Evolutionary conservation across 495 filamentous ascomycete species (phyloP).

Genomic region (Tuber calosporum): DNA sequence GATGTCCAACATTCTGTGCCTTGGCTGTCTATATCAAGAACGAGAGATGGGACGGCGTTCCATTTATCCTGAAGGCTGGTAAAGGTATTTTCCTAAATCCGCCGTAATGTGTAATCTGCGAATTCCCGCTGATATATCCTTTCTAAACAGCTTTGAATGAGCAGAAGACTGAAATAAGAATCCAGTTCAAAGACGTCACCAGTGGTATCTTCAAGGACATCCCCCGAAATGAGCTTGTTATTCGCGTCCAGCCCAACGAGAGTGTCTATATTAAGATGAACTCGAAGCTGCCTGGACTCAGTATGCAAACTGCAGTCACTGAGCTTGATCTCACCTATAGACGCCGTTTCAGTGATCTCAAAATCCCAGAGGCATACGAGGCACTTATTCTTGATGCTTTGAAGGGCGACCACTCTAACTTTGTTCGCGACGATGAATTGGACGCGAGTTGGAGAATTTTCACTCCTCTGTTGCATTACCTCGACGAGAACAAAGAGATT

Average conservation of each 20-base stretch:
- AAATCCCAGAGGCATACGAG: conserved; percentile 99
- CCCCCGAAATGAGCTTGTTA: conserved; percentile 97
- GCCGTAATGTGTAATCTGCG: background rate
- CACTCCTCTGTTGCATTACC: conserved; percentile 91
- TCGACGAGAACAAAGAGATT: conserved; percentile 98
- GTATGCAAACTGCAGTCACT: conserved; percentile 99
- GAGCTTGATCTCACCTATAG: conserved; percentile 98
- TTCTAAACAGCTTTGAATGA: conserved; percentile 71
- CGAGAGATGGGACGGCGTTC: conserved; percentile 98
- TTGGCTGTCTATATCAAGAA: conserved; percentile 99
- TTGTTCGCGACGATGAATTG: conserved; percentile 96
- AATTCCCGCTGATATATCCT: conserved; percentile 11
- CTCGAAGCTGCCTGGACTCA: conserved; percentile 95
- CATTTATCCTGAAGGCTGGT: conserved; percentile 98
- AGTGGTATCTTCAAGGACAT: conserved; percentile 99
- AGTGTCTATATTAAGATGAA: conserved; percentile 99
- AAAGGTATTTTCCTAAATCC: conserved; percentile 55
- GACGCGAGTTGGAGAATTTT: conserved; percentile 99
- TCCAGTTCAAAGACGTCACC: conserved; percentile 98
- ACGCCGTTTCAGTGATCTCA: conserved; percentile 95
- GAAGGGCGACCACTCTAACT: conserved; percentile 99
- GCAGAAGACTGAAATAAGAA: conserved; percentile 99
- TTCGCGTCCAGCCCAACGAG: conserved; percentile 98
- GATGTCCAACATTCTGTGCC: conserved; percentile 96
- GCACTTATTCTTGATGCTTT: conserved; percentile 93